Evolutionary conservation across 345 rosid genomes (phyloP).

Genomic region (Noccaea bulbosa): DNA sequence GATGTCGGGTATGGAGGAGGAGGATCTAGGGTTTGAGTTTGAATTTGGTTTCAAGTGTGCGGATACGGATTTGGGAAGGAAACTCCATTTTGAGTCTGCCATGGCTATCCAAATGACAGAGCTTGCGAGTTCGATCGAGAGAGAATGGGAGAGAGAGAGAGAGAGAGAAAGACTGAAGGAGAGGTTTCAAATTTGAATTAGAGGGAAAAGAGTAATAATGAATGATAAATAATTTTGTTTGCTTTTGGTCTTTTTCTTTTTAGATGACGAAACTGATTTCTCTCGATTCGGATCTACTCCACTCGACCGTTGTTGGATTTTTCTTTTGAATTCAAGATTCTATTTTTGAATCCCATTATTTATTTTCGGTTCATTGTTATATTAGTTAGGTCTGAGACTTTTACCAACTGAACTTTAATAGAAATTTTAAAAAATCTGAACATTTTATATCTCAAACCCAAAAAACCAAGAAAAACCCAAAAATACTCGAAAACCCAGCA

Average conservation of each 20-base stretch:
- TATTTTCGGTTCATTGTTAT: too few species aligned
- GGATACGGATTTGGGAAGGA: conserved; percentile 72
- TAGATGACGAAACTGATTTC: conserved; percentile 27
- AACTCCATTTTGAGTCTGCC: conserved; percentile 60
- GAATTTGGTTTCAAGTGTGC: conserved; percentile 47
- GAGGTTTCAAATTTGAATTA: conserved; percentile 36
- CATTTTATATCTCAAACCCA: too few species aligned
- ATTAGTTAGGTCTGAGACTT: too few species aligned
- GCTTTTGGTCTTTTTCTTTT: neutral
- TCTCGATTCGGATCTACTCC: conserved; percentile 28
- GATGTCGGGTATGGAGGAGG: conserved; percentile 38
- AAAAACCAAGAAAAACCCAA: too few species aligned
- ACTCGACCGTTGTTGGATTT: conserved; percentile 41
- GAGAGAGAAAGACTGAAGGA: neutral
- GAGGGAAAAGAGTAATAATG: conserved; percentile 26
- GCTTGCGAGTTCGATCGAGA: conserved; percentile 16
- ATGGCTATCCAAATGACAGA: conserved; percentile 17
- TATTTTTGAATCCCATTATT: too few species aligned
- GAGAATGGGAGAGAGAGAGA: neutral
- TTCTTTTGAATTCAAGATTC: neutral
- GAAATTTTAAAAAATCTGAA: too few species aligned
- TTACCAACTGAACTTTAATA: too few species aligned
- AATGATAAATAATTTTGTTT: conserved; percentile 9
- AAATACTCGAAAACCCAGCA: too few species aligned
- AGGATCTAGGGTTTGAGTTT: conserved; percentile 38